Conservation (phyloP, 83 land plant species). For the Thuja plicata region DNA sequence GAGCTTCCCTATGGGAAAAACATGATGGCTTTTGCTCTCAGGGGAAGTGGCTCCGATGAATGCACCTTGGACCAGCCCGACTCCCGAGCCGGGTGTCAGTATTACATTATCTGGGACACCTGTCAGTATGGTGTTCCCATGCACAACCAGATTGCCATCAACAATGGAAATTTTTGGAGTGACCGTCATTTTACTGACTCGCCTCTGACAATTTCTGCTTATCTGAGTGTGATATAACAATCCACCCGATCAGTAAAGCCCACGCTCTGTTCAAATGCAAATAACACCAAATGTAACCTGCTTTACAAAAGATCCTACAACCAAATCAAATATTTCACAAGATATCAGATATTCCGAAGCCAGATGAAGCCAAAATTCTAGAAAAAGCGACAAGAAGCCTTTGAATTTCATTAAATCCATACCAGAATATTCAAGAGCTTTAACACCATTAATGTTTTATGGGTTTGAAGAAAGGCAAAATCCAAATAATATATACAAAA, state of each 20-base stretch:
- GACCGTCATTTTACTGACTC: slow-evolving; percentile 54
- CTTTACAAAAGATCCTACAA: not conserved
- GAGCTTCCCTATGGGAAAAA: slow-evolving; percentile 57
- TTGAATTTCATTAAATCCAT: not conserved
- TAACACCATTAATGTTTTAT: not conserved
- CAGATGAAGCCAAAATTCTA: not conserved
- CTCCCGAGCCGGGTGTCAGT: slow-evolving; percentile 53
- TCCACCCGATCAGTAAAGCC: not conserved
- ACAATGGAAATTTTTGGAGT: slow-evolving; percentile 52
- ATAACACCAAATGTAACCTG: not conserved
- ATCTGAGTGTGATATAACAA: not conserved
- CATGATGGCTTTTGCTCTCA: slow-evolving; percentile 59
- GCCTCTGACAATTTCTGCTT: not conserved
- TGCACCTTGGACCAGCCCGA: slow-evolving; percentile 55
- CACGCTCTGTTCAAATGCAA: not conserved
- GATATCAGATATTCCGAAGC: not conserved
- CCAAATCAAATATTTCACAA: not conserved
- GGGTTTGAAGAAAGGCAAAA: not conserved
- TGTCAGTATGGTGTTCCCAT: slow-evolving; percentile 63
- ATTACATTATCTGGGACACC: slow-evolving; percentile 72
- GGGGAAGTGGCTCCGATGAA: slow-evolving; percentile 66
- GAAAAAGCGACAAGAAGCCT: not conserved
- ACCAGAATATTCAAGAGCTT: not conserved
- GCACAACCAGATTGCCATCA: slow-evolving; percentile 62
- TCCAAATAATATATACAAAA: not conserved